phyloP scores from a whole-genome alignment of 257 asterid genomes.

The Nicotiana attenuata region DNA sequence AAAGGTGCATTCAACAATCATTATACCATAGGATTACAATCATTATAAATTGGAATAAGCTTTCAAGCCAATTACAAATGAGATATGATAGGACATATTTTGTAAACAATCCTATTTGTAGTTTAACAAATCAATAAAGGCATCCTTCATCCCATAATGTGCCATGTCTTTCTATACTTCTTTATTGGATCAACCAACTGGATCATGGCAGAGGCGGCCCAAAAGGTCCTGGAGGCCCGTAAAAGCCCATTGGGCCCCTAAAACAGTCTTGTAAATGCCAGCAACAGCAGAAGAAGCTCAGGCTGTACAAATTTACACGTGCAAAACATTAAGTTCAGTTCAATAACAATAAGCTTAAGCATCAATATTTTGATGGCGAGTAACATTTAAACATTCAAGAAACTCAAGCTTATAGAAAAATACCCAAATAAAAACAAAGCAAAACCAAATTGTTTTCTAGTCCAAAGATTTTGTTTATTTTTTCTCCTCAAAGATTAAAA shows the following conservation, averaged over 20 bases:
- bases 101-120: background rate
- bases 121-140: background rate
- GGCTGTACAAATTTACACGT: background rate
- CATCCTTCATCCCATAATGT: background rate
- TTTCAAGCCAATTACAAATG: too few relatives aligned
- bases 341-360: background rate
- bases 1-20: too few relatives aligned
- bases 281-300: background rate
- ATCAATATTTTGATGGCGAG: too few relatives aligned
- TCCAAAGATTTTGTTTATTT: too few relatives aligned
- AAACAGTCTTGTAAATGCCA: background rate
- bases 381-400: too few relatives aligned
- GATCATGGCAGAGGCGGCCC: background rate
- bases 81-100: too few relatives aligned
- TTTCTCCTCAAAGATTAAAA: too few relatives aligned
- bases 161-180: background rate
- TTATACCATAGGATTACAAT: too few relatives aligned
- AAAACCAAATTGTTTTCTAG: too few relatives aligned
- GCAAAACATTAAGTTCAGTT: background rate
- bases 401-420: too few relatives aligned
- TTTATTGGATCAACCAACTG: background rate
- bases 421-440: too few relatives aligned
- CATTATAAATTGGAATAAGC: too few relatives aligned
- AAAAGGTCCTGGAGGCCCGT: slow-evolving; percentile 3
- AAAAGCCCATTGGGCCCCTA: background rate